A percentile compares a stretch with the other conserved stretches of the same genome.
These are phyloP conservation scores for Candida maesae DNA, from an alignment of 805 yeast genomes.

Conservation along the genomic window DNA sequence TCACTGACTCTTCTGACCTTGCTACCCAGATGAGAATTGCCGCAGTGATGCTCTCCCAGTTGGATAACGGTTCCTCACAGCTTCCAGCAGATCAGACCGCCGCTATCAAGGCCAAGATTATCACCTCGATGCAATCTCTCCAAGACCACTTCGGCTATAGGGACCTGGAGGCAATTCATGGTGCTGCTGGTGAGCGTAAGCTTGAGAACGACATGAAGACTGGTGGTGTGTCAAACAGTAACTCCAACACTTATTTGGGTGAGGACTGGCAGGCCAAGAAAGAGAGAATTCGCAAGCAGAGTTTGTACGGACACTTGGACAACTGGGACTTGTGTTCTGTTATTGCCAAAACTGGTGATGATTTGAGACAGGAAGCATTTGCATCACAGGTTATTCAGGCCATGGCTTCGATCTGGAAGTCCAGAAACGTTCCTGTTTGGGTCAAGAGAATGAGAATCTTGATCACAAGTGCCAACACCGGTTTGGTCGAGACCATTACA, in stretches of 20 bases:
- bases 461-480: constrained; percentile 86
- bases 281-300: constrained; percentile 71
- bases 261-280: constrained; percentile 91
- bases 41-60: constrained; percentile 87
- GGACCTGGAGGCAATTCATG: constrained; percentile 48
- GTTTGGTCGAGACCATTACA: constrained; percentile 92
- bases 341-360: constrained; percentile 95
- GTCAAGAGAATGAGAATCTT: constrained; percentile 90
- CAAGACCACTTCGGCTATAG: constrained; percentile 60
- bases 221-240: constrained; percentile 54
- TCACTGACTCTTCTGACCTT: constrained; percentile 33
- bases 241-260: constrained; percentile 57
- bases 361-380: constrained; percentile 93
- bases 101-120: constrained; percentile 64
- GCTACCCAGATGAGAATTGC: constrained; percentile 97
- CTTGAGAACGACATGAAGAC: constrained; percentile 88
- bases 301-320: constrained; percentile 78
- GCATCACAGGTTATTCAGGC: constrained; percentile 92
- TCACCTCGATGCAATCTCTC: constrained; percentile 70
- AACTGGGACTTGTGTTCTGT: constrained; percentile 96
- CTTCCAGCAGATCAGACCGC: constrained; percentile 57
- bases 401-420: constrained; percentile 81
- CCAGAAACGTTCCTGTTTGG: constrained; percentile 72
- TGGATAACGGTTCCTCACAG: constrained; percentile 59
- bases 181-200: constrained; percentile 87